A percentile compares a stretch with the other conserved stretches of the same genome.
phyloP scores from a whole-genome alignment of 2,329 filamentous ascomycete genomes.

The Cercospora sojina region DNA sequence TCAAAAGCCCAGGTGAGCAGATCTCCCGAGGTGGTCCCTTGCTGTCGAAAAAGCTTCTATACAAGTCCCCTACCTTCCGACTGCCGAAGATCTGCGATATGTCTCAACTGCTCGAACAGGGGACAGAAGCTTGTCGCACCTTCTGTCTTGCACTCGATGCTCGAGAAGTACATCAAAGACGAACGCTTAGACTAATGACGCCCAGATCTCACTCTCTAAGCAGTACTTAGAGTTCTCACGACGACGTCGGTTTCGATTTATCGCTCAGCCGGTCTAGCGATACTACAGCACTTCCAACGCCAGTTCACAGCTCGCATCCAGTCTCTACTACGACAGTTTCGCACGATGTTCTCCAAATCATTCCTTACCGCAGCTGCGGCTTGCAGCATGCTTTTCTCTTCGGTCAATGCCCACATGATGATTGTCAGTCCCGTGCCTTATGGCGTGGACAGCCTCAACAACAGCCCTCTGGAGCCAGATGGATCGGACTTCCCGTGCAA shows the following conservation, averaged over 20 bases:
- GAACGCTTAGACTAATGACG: not conserved
- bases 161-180: not conserved
- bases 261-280: constrained; percentile 30
- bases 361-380: constrained; percentile 20
- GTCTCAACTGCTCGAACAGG: constrained; percentile 4
- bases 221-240: not conserved
- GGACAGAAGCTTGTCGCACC: not conserved
- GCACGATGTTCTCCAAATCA: constrained; percentile 26
- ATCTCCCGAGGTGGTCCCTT: not conserved
- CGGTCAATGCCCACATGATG: constrained; percentile 67
- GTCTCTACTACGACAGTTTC: constrained; percentile 17
- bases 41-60: constrained; percentile 1
- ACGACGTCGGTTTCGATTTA: not conserved
- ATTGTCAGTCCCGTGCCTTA: constrained; percentile 71
- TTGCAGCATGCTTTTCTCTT: constrained; percentile 23
- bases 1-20: constrained; percentile 20
- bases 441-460: constrained; percentile 54
- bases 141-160: constrained; percentile 1
- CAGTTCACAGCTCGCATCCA: constrained; percentile 26
- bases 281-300: constrained; percentile 19
- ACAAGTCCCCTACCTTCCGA: not conserved
- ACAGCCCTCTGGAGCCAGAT: constrained; percentile 59
- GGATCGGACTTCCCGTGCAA: constrained; percentile 78
- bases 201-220: not conserved
- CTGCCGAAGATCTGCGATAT: constrained; percentile 1